These are phyloP conservation scores for Solanum raphanifolium DNA, from an alignment of 257 asterid species.

Conservation along the genomic window DNA sequence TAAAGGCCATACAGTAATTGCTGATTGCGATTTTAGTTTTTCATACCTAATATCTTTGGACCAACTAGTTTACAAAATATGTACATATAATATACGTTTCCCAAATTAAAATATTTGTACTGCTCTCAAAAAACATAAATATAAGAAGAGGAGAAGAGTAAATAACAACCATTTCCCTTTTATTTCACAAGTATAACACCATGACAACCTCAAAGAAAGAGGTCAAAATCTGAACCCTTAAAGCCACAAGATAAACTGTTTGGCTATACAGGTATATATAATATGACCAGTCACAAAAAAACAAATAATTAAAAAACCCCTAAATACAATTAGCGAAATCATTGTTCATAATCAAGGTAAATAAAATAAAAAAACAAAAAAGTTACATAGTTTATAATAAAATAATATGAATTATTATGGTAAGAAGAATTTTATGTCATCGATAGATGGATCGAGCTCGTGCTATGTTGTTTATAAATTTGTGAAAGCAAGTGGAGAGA, in stretches of 20 bases:
- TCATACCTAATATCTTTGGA: neutral
- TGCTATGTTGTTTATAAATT: constrained; percentile 20
- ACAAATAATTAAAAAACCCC: constrained; percentile 9
- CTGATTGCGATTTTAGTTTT: neutral
- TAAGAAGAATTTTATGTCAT: neutral
- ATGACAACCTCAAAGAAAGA: constrained; percentile 18
- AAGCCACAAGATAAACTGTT: constrained; percentile 26
- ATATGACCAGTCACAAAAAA: constrained; percentile 15
- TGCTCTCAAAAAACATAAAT: neutral
- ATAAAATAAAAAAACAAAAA: neutral
- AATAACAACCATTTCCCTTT: constrained; percentile 15
- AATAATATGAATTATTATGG: neutral
- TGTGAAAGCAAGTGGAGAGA: constrained; percentile 47
- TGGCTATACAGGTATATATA: constrained; percentile 19
- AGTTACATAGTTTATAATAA: constrained; percentile 9
- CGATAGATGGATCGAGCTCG: neutral
- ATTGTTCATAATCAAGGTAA: constrained; percentile 16
- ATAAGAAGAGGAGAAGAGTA: neutral
- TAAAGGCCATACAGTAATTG: neutral
- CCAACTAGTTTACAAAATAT: neutral
- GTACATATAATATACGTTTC: no score
- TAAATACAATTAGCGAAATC: constrained; percentile 54
- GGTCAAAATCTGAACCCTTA: constrained; percentile 33
- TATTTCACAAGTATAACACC: constrained; percentile 31
- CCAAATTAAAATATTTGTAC: neutral